A percentile compares a stretch with the other conserved stretches of the same genome.
Conservation (phyloP, 345 rosid species). For the Abelmoschus esculentus region DNA sequence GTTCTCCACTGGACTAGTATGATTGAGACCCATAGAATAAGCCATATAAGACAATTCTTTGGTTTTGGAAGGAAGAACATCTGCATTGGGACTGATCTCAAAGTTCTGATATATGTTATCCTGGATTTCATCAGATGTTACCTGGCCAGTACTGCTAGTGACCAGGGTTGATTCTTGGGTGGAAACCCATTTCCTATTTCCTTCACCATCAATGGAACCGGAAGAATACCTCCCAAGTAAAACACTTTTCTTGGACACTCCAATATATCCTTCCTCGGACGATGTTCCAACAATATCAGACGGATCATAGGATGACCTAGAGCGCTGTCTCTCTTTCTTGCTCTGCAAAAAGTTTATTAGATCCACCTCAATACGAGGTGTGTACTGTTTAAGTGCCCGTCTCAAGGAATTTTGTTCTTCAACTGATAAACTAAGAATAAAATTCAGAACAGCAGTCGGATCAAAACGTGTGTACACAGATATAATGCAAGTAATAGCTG, state of each 20-base stretch:
- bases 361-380: constrained; percentile 98
- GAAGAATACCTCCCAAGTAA: constrained; percentile 78
- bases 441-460: constrained; percentile 82
- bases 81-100: constrained; percentile 42
- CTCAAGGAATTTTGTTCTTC: constrained; percentile 97
- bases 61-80: constrained; percentile 36
- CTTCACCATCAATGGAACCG: constrained; percentile 75
- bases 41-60: constrained; percentile 39
- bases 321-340: constrained; percentile 89
- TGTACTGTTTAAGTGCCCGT: constrained; percentile 84
- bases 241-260: constrained; percentile 58
- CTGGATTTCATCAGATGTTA: constrained; percentile 54
- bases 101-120: constrained; percentile 59
- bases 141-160: constrained; percentile 39
- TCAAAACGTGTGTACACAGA: constrained; percentile 88
- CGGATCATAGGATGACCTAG: constrained; percentile 75
- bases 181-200: constrained; percentile 83
- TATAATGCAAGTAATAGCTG: constrained; percentile 86
- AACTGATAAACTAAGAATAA: constrained; percentile 85
- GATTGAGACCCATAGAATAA: constrained; percentile 39
- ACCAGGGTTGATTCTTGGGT: constrained; percentile 54
- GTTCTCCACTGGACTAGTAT: constrained; percentile 36
- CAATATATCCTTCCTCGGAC: constrained; percentile 79
- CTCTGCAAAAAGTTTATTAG: constrained; percentile 87
- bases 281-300: constrained; percentile 90